A percentile compares a stretch with the other conserved stretches of the same genome.
phyloP scores from a whole-genome alignment of 192 early-diverging fungal genomes.

The Backusella morwellensis region DNA sequence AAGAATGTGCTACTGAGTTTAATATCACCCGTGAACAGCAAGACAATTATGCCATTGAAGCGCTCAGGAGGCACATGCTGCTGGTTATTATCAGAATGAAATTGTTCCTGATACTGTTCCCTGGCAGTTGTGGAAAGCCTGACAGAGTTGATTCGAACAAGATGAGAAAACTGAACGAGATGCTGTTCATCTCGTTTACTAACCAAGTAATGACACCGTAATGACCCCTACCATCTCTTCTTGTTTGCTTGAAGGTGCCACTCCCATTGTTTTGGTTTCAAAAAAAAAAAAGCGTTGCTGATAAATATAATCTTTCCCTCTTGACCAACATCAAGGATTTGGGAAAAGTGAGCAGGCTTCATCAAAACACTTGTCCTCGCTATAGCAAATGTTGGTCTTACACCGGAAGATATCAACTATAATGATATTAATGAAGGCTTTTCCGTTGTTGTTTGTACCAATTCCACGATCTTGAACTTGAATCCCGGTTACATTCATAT shows the following conservation, averaged over 20 bases:
- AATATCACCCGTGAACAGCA: slow-evolving; percentile 76
- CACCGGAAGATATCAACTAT: slow-evolving; percentile 63
- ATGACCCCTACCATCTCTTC: slow-evolving; percentile 76
- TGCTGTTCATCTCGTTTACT: slow-evolving; percentile 86
- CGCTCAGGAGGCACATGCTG: slow-evolving; percentile 68
- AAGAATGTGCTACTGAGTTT: slow-evolving; percentile 78
- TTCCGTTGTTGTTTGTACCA: slow-evolving; percentile 82
- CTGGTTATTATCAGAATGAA: slow-evolving; percentile 60
- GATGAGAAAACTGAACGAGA: slow-evolving; percentile 68
- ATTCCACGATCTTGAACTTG: slow-evolving; percentile 76
- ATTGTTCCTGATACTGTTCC: slow-evolving; percentile 70
- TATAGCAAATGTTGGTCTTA: slow-evolving; percentile 65
- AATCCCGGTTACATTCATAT: slow-evolving; percentile 84
- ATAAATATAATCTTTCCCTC: slow-evolving; percentile 47
- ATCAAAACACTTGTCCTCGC: slow-evolving; percentile 70
- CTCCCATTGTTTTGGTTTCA: slow-evolving; percentile 72
- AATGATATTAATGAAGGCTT: slow-evolving; percentile 86
- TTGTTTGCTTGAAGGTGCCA: slow-evolving; percentile 75
- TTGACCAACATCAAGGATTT: slow-evolving; percentile 59
- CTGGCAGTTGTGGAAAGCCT: slow-evolving; percentile 58
- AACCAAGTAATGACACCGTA: slow-evolving; percentile 79
- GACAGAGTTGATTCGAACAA: slow-evolving; percentile 50
- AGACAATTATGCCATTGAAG: slow-evolving; percentile 70
- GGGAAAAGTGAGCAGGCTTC: slow-evolving; percentile 66
- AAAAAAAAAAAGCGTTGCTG: slow-evolving; percentile 43